Evolutionary conservation across 2,329 filamentous ascomycete species (phyloP), one percentile per base, ranked within the genome.

Genomic region (Epicoccum sorghinum): DNA sequence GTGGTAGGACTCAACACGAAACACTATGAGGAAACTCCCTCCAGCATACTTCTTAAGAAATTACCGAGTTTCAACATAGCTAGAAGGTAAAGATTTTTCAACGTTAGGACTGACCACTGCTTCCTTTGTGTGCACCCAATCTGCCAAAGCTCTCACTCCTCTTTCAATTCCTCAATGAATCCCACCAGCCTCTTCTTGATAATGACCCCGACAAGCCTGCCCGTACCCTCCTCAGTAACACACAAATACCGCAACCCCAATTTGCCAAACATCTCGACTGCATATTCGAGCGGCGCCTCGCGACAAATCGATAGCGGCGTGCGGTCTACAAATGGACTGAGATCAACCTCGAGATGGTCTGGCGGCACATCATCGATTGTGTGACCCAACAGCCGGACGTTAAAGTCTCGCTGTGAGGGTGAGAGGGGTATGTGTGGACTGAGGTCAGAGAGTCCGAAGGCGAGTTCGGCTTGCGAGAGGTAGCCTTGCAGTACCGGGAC

Each of bases 261-360:
- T 64, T 84, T 84, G 3, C 78, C 79, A 72, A 86, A 85, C 78
- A 86, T 81, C 68, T 86, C 83, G 1, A 85, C 80, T 0, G 78
- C 82, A 66, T 83, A 83, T 66, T 86, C 84, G 61, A 86, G 75
- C 8, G 83, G 83, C 38, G 83, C 82, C 39, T 77, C 77, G 1
- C 75, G 77, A 49, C 76, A 80, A 5, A 86, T 67, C 1, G 71
- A 79, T 52, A 86, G 57, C 1, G 82, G 83, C 13, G 81, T 84
- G 1, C 78, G 73, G 63, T 86, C 83, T 1, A 86, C 77, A 58
- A 85, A 82, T 1, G 72, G 74, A 0, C 74, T 71, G 10, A 86
- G 61, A 41, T 82, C 78, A 13, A 81, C 68, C 24, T 77, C 33
- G 57, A 66, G 40, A 7, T 35, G 47, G 2, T 58, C 47, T 0